Base-by-base conservation (phyloP, 805 yeast genomes). In the Starmerella asiatica region DNA sequence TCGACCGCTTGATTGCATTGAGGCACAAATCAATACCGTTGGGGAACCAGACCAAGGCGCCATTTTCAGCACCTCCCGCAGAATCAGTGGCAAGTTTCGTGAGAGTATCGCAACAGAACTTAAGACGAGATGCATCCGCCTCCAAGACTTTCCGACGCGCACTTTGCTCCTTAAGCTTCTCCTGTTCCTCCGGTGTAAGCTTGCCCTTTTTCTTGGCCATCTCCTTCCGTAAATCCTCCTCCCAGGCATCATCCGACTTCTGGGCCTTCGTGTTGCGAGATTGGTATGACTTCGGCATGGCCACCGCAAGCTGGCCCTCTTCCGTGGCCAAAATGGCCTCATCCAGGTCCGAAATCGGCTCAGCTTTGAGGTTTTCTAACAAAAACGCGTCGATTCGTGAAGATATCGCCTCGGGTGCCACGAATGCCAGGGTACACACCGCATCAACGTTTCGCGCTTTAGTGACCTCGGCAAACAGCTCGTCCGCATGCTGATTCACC, bases 121-220 rank as follows among this genome's bases (percentile, higher is more conserved):
- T 53, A 11, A 74, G 56, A 15, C 58, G 55, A 17, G 52, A 50
- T 32, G 66, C 67, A 4, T 63, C 53, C 0, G 36, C 29, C 7
- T 61, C 57, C 4, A 84, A 67, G 2, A 62, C 55, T 0, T 41
- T 33, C 45, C 95, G 70, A 19, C 79, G 69, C 3, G 44, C 54
- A 0, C 70, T 55, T 56, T 91, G 97, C 46, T 71, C 68, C 0
- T 57, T 63, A 17, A 85, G 49, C 53, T 83, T 88, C 0, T 54
- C 62, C 45, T 74, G 80, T 44, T 91, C 94, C 53, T 86, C 96
- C 47, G 75, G 78, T 3, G 93, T 69, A 30, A 77, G 63, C 53
- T 79, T 50, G 8, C 54, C 53, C 46, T 70, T 67, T 56, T 75
- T 75, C 38, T 67, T 66, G 1, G 79, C 76, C 28, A 85, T 65